A percentile compares a stretch with the other conserved stretches of the same genome.
phyloP scores from a whole-genome alignment of 352 stramenopile genomes.

The Pythium aristosporum region DNA sequence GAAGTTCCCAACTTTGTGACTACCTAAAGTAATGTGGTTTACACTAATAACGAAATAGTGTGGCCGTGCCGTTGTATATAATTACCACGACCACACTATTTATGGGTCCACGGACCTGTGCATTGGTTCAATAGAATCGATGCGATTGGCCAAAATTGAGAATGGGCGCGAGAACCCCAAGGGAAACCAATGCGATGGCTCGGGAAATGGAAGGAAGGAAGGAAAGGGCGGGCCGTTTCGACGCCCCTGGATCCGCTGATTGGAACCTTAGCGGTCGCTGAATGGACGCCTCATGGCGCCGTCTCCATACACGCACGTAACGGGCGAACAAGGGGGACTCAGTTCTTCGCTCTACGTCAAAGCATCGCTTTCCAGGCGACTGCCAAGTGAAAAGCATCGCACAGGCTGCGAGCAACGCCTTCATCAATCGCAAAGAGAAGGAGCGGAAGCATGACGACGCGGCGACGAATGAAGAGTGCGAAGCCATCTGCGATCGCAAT shows the following conservation, averaged over 20 bases:
- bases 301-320: neutral
- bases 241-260: neutral
- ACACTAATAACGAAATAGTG: neutral
- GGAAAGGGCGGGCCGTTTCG: neutral
- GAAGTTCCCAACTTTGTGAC: neutral
- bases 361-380: too few relatives aligned
- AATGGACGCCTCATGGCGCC: neutral
- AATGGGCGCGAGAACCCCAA: neutral
- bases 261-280: neutral
- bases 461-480: conserved; percentile 15
- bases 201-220: neutral
- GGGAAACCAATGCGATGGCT: neutral
- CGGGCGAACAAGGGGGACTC: neutral
- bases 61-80: too few relatives aligned
- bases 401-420: neutral
- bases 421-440: neutral
- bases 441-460: conserved; percentile 8
- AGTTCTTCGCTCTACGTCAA: too few relatives aligned
- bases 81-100: too few relatives aligned
- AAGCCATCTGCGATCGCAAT: conserved; percentile 5
- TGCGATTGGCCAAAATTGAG: neutral
- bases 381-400: neutral
- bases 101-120: too few relatives aligned
- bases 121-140: neutral
- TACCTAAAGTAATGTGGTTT: neutral